Evolutionary conservation across 140 eudicot genomes (phyloP).

Genomic region (Senecio squalidus): DNA sequence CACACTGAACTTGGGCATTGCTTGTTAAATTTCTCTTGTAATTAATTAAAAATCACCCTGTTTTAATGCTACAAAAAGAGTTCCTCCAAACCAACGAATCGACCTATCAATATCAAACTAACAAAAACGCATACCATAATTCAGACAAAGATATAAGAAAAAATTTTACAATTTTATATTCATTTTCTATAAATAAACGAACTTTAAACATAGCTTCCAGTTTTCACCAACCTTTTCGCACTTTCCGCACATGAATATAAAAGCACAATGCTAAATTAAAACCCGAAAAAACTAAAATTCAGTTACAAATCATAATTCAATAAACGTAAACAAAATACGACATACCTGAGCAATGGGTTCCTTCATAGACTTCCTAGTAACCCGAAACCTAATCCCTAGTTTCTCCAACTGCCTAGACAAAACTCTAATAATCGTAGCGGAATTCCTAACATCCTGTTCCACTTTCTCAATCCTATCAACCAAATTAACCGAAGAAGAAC

Average conservation of each 20-base stretch:
- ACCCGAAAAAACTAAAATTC: too few relatives aligned
- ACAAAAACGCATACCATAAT: not conserved
- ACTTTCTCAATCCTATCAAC: slow-evolving; percentile 77
- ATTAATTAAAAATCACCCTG: not conserved
- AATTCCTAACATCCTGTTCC: slow-evolving; percentile 74
- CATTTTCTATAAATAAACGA: not conserved
- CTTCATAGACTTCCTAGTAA: slow-evolving; percentile 65
- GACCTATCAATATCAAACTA: not conserved
- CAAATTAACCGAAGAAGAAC: slow-evolving; percentile 40
- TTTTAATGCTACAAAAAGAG: not conserved
- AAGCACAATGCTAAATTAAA: not conserved
- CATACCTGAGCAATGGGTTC: slow-evolving; percentile 83
- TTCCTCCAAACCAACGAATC: not conserved
- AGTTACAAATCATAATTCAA: not conserved
- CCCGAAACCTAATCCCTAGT: slow-evolving; percentile 82
- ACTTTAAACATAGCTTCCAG: not conserved
- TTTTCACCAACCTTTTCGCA: not conserved
- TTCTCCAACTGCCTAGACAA: slow-evolving; percentile 96
- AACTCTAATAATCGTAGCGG: slow-evolving; percentile 56
- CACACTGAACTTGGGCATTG: not conserved
- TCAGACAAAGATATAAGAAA: not conserved
- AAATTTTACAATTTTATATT: not conserved
- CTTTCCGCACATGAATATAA: not conserved
- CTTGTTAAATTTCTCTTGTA: not conserved
- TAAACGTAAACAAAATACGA: not conserved